Conservation (phyloP, 1,284 basidiomycete species). For the Ceratobasidium sp. region DNA sequence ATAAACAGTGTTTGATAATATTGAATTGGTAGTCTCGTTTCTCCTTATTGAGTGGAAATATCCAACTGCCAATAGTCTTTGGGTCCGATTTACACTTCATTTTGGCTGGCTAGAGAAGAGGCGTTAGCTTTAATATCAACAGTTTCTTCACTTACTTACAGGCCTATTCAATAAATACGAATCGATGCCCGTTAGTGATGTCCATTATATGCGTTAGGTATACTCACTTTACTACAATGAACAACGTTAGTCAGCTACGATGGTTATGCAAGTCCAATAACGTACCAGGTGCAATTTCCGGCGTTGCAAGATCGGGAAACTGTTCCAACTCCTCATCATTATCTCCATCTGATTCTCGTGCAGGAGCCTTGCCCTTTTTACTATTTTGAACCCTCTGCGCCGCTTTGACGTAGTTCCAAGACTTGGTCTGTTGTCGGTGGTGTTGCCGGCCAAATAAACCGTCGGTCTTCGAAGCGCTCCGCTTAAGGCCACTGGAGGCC, state of each 20-base stretch:
- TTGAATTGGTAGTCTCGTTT: constrained; percentile 97
- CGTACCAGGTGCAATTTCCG: constrained; percentile 17
- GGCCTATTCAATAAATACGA: constrained; percentile 10
- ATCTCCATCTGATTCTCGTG: constrained; percentile 24
- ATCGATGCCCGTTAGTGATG: background rate
- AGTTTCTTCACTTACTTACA: background rate
- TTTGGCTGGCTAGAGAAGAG: constrained; percentile 68
- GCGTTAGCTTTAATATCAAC: background rate
- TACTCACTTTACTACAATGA: constrained; percentile 30
- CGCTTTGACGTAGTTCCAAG: constrained; percentile 42
- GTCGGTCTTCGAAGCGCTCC: constrained; percentile 31
- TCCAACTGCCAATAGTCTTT: constrained; percentile 87
- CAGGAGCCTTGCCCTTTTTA: constrained; percentile 40
- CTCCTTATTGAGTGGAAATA: constrained; percentile 90
- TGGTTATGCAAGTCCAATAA: too few relatives aligned
- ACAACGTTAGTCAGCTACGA: background rate
- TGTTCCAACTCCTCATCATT: constrained; percentile 43
- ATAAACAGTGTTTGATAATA: constrained; percentile 88
- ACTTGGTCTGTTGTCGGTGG: constrained; percentile 42
- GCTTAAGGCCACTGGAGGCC: constrained; percentile 11
- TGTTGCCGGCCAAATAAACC: constrained; percentile 41
- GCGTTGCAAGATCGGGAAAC: constrained; percentile 40
- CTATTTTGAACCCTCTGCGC: constrained; percentile 32
- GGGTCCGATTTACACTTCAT: constrained; percentile 83
- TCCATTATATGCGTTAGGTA: too few relatives aligned